phyloP scores from a whole-genome alignment of 2,329 filamentous ascomycete genomes.

The Hansfordia pulvinata region DNA sequence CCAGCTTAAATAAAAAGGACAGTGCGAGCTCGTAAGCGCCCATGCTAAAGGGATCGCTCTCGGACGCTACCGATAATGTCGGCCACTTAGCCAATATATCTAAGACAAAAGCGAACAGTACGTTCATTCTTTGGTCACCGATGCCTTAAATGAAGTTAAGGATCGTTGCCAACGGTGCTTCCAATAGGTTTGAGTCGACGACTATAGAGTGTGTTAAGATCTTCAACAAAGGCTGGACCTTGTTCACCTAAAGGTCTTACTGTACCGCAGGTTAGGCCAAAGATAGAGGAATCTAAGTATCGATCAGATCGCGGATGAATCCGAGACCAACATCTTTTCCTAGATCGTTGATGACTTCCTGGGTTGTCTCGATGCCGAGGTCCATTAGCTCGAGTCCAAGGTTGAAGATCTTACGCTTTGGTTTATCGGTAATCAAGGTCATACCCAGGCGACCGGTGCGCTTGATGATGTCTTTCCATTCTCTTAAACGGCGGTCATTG shows the following conservation, averaged over 20 bases:
- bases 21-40: constrained; percentile 15
- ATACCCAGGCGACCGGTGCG: too few species aligned
- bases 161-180: constrained; percentile 20
- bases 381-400: too few species aligned
- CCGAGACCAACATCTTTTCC: too few species aligned
- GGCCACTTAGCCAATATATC: constrained; percentile 9
- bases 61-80: constrained; percentile 2
- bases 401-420: too few species aligned
- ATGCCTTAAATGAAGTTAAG: constrained; percentile 21
- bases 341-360: too few species aligned
- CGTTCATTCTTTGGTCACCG: constrained; percentile 15
- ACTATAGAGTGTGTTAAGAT: constrained; percentile 20
- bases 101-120: constrained; percentile 17
- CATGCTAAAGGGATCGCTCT: constrained; percentile 5
- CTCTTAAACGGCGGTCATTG: too few species aligned
- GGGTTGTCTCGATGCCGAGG: too few species aligned
- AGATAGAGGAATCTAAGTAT: too few species aligned
- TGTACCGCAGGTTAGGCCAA: too few species aligned
- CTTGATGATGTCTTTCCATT: too few species aligned
- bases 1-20: constrained; percentile 17
- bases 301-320: too few species aligned
- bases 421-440: too few species aligned
- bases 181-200: constrained; percentile 22
- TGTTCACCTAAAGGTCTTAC: constrained; percentile 12
- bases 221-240: constrained; percentile 19